Percentiles rank a stretch among this genome's conserved stretches.
Conservation (phyloP, 2,329 filamentous ascomycete species). For the Remersonia thermophila region DNA sequence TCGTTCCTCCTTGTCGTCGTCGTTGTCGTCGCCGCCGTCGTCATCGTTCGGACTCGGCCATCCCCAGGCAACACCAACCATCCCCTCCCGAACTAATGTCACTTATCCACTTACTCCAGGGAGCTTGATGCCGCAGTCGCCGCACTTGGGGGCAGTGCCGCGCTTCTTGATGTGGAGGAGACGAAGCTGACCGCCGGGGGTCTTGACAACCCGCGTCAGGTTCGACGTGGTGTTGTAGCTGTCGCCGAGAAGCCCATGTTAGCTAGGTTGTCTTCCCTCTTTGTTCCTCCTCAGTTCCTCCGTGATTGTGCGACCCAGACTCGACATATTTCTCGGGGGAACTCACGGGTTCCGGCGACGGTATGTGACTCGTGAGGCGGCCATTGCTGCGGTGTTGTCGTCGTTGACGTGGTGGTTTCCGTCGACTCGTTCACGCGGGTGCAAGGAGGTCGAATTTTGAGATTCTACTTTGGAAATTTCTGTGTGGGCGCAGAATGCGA, state of each 20-base stretch:
- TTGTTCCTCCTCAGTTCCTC: neutral
- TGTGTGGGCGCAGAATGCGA: slow-evolving; percentile 17
- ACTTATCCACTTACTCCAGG: slow-evolving; percentile 81
- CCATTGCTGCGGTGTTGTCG: slow-evolving; percentile 40
- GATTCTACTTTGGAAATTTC: slow-evolving; percentile 18
- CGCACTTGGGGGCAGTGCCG: slow-evolving; percentile 95
- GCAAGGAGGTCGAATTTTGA: slow-evolving; percentile 19
- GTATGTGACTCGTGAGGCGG: slow-evolving; percentile 50
- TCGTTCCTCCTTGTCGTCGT: no score
- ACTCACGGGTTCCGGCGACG: slow-evolving; percentile 73
- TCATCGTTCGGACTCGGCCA: neutral
- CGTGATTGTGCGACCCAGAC: neutral
- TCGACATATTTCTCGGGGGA: neutral
- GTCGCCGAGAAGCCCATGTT: slow-evolving; percentile 13
- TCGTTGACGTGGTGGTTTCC: slow-evolving; percentile 19
- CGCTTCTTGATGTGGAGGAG: slow-evolving; percentile 99
- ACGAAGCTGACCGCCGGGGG: slow-evolving; percentile 88
- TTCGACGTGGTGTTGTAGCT: slow-evolving; percentile 99
- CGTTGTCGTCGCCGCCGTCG: no score
- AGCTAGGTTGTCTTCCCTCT: slow-evolving; percentile 1
- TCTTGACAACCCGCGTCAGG: slow-evolving; percentile 92
- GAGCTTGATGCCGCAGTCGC: slow-evolving; percentile 97
- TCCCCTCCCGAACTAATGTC: neutral
- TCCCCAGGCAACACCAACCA: neutral
- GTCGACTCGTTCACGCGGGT: slow-evolving; percentile 18